phyloP scores from a whole-genome alignment of 495 filamentous ascomycete species.

The Lasiosphaeriaceae sp. region DNA sequence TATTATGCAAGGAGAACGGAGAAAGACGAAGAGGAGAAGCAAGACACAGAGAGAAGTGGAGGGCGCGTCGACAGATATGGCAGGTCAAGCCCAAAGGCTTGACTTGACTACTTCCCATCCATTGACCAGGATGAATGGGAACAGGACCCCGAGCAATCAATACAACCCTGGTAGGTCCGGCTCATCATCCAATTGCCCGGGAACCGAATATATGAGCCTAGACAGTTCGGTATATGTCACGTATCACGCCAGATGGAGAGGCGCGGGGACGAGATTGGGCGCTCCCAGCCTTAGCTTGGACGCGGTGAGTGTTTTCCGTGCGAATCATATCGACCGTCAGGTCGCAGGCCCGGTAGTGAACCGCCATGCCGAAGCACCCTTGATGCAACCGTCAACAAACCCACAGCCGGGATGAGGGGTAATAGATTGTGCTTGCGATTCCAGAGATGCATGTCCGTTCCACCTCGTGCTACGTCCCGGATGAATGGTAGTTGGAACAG shows the following conservation, averaged over 20 bases:
- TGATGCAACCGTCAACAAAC: constrained; percentile 4
- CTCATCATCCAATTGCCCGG: constrained; percentile 15
- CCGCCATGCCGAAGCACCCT: constrained; percentile 12
- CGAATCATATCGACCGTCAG: constrained; percentile 11
- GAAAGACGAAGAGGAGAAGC: not conserved
- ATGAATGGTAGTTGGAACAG: constrained; percentile 4
- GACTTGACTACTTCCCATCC: constrained; percentile 2
- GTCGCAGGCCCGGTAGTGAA: constrained; percentile 12
- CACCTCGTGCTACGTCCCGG: constrained; percentile 4
- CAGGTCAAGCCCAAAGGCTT: not conserved
- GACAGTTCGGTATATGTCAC: not conserved
- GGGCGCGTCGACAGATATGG: not conserved
- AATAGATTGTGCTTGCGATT: constrained; percentile 12
- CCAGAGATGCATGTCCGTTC: not conserved
- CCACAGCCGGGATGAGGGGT: constrained; percentile 19
- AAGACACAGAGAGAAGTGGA: not conserved
- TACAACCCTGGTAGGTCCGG: constrained; percentile 4
- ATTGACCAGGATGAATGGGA: constrained; percentile 9
- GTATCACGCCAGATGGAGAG: not conserved
- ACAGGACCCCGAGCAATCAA: constrained; percentile 6
- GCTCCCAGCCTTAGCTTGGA: constrained; percentile 8
- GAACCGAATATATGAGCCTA: constrained; percentile 5
- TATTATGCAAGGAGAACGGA: not conserved
- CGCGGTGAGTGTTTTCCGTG: constrained; percentile 3
- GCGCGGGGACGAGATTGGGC: not conserved